Evolutionary conservation across 495 filamentous ascomycete species (phyloP).

Genomic region (Podospora tetraspora): DNA sequence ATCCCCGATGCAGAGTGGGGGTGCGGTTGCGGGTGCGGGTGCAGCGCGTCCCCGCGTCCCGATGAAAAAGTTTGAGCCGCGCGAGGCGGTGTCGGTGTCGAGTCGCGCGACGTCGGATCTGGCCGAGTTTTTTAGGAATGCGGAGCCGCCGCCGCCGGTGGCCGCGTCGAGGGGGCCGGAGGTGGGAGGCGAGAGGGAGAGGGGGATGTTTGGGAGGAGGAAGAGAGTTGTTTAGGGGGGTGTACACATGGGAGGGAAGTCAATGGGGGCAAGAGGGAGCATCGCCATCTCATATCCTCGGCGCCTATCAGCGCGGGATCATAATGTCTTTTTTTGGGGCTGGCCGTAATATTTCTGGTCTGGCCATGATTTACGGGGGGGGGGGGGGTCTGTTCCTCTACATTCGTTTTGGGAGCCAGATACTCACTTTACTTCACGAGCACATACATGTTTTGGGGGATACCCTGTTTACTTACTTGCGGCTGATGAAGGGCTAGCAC

Average conservation of each 20-base stretch:
- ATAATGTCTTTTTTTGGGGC: not conserved
- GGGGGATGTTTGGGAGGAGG: not conserved
- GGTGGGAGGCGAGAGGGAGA: not conserved
- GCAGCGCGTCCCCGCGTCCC: conserved; percentile 29
- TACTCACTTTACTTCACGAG: not conserved
- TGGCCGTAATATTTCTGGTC: not conserved
- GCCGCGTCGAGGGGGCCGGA: conserved; percentile 12
- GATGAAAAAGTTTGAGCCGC: conserved; percentile 50
- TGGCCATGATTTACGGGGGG: not conserved
- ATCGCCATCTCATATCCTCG: not conserved
- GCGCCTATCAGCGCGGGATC: not conserved
- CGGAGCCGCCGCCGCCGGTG: conserved; percentile 57
- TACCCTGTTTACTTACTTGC: not conserved
- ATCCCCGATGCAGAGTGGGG: not conserved
- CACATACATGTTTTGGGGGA: not conserved
- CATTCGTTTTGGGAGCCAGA: not conserved
- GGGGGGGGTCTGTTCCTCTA: not conserved
- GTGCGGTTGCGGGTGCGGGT: conserved; percentile 16
- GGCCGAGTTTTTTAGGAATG: conserved; percentile 73
- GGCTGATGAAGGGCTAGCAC: not conserved
- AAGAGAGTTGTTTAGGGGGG: not conserved
- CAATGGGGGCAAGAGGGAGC: no score
- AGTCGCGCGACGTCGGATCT: conserved; percentile 59
- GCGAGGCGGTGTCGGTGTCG: conserved; percentile 41
- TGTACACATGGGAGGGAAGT: no score